These are phyloP conservation scores for Aspergillus fructus DNA, from an alignment of 2,329 filamentous ascomycete genomes.

Conservation along the genomic window DNA sequence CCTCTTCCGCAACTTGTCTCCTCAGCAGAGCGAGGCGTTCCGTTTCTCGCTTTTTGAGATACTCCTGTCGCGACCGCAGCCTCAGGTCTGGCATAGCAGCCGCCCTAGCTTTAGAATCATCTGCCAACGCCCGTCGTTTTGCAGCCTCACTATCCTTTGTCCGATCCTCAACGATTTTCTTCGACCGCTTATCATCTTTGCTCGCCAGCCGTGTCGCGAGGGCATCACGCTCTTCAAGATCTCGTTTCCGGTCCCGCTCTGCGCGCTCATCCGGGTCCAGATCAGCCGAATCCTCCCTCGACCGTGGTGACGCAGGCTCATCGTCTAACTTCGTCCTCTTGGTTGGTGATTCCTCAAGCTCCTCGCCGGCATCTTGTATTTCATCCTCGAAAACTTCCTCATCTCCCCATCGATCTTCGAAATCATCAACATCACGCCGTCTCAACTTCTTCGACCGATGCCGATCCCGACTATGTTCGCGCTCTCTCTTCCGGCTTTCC, in stretches of 20 bases:
- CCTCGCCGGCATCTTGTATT: constrained; percentile 48
- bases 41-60: constrained; percentile 86
- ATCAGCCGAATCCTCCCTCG: constrained; percentile 41
- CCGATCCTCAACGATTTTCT: constrained; percentile 64
- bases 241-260: constrained; percentile 61
- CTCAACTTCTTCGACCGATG: constrained; percentile 53
- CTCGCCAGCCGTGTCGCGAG: constrained; percentile 74
- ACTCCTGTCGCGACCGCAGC: constrained; percentile 83
- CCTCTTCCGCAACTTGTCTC: constrained; percentile 87
- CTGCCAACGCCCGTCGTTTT: constrained; percentile 62
- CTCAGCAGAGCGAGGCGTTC: constrained; percentile 83
- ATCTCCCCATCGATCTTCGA: constrained; percentile 80
- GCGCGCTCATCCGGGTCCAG: constrained; percentile 61
- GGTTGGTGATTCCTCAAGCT: constrained; percentile 67
- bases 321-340: constrained; percentile 70
- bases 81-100: constrained; percentile 78
- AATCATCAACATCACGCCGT: constrained; percentile 54
- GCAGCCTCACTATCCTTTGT: constrained; percentile 59
- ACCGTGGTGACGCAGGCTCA: constrained; percentile 37
- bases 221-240: constrained; percentile 73
- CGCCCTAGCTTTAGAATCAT: constrained; percentile 65
- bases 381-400: constrained; percentile 56
- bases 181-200: constrained; percentile 69
- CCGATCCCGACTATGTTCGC: constrained; percentile 44
- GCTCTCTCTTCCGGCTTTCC: constrained; percentile 29